Evolutionary conservation across 176 grass and related monocot species (phyloP).

Genomic region (Cenchrus purpureus): DNA sequence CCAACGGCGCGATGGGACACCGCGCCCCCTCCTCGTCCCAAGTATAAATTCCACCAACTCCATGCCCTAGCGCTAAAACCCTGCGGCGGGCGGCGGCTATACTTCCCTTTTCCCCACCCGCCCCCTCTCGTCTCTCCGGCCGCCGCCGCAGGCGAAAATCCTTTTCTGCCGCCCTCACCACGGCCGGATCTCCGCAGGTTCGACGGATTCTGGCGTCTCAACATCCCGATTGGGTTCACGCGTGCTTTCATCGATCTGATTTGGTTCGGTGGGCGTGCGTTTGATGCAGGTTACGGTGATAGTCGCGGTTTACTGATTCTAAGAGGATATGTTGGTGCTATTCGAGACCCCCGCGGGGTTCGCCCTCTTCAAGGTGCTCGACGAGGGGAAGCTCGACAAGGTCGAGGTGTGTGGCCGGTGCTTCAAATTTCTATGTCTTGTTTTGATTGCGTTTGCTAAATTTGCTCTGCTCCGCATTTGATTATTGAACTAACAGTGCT

Average conservation of each 20-base stretch:
- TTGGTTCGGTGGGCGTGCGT: not conserved
- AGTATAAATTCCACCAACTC: slow-evolving; percentile 24
- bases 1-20: slow-evolving; percentile 29
- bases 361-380: slow-evolving; percentile 89
- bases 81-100: no score
- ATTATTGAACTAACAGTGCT: not conserved
- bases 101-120: slow-evolving; percentile 5
- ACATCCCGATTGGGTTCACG: not conserved
- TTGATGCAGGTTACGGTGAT: not conserved
- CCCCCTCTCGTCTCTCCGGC: not conserved
- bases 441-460: not conserved
- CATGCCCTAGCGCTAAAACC: slow-evolving; percentile 35
- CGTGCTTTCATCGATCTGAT: not conserved
- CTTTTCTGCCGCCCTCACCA: not conserved
- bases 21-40: not conserved
- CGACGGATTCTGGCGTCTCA: not conserved
- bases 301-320: not conserved
- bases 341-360: slow-evolving; percentile 95
- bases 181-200: slow-evolving; percentile 1
- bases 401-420: slow-evolving; percentile 57
- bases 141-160: slow-evolving; percentile 14
- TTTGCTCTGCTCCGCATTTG: not conserved
- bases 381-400: slow-evolving; percentile 82
- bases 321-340: slow-evolving; percentile 52
- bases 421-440: not conserved